Base-by-base conservation (phyloP, 345 rosid genomes). In the Citrus reticulata region DNA sequence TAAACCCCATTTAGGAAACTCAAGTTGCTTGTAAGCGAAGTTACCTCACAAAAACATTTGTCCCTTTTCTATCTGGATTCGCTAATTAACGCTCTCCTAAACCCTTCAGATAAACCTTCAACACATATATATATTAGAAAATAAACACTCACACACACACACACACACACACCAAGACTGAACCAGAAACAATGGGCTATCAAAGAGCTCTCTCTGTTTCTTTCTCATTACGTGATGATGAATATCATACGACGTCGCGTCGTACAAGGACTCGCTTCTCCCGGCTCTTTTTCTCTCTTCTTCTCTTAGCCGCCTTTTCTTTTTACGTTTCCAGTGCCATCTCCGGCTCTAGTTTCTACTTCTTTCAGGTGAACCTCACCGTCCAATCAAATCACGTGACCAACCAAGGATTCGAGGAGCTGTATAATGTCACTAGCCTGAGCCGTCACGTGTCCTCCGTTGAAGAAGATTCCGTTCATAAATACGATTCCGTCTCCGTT, bases 401-500 rank as follows among this genome's bases (percentile, higher is more conserved):
- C 55, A 68, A 22, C 68, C 80, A 77, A 57, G 67, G 76, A 4
- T 78, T 63, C 22, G 42, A 74, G 1, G 79, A 49, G 55, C 27
- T 13, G 4, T 46, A 11, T 46, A 13, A 46, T 46, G 13, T 22
- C 8, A 42, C 77, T 60, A 55, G 34, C 11, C 77, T 16, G 4
- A 40, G 19, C 55, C 54, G 55, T 30, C 78, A 13, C 8, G 75
- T 80, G 7, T 75, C 76, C 14, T 62, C 81, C 35, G 7, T 69
- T 77, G 80, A 54, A 46, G 51, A 30, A 76, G 86, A 76, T 8
- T 68, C 83, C 13, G 65, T 66, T 7, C 51, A 46, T 13, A 25
- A 62, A 29, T 61, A 61, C 68, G 75, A 65, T n/a, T 73, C 94
- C 7, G 88, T 82, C 10, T 84, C 93, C 10, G 71, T 95, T 79